These are phyloP conservation scores for Chenopodium album DNA, from an alignment of 148 eudicot species.

Conservation along the genomic window DNA sequence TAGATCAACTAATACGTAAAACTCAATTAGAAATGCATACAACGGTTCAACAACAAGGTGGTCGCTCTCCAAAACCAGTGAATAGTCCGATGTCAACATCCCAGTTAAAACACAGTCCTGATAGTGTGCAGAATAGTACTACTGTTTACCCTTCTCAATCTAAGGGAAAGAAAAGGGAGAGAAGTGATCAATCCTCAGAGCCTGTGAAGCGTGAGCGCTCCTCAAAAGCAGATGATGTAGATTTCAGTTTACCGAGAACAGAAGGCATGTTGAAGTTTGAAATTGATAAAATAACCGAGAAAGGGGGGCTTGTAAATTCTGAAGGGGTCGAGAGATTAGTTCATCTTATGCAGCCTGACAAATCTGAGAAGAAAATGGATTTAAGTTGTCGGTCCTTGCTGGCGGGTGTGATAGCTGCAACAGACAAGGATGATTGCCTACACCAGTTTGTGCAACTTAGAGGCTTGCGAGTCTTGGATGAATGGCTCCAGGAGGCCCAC, in stretches of 20 bases:
- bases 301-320: conserved; percentile 70
- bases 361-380: conserved; percentile 58
- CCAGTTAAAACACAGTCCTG: conserved; percentile 62
- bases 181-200: conserved; percentile 56
- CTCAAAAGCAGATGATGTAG: conserved; percentile 51
- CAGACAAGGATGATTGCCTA: conserved; percentile 83
- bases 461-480: conserved; percentile 79
- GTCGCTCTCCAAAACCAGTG: conserved; percentile 69
- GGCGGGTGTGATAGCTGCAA: conserved; percentile 70
- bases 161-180: conserved; percentile 84
- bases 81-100: conserved; percentile 53
- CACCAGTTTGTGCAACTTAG: conserved; percentile 71
- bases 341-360: conserved; percentile 76
- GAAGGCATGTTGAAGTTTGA: conserved; percentile 58
- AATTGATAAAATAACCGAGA: conserved; percentile 64
- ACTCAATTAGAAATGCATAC: conserved; percentile 71
- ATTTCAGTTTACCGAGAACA: conserved; percentile 41
- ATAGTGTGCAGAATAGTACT: conserved; percentile 55
- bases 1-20: conserved; percentile 67
- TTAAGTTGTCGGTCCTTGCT: conserved; percentile 57
- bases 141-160: conserved; percentile 50
- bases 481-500: conserved; percentile 89
- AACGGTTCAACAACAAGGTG: conserved; percentile 59
- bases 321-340: conserved; percentile 77
- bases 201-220: conserved; percentile 67